These are phyloP conservation scores for Cantharellus cinnabarinus DNA, from an alignment of 768 basidiomycete species.

Conservation along the genomic window DNA sequence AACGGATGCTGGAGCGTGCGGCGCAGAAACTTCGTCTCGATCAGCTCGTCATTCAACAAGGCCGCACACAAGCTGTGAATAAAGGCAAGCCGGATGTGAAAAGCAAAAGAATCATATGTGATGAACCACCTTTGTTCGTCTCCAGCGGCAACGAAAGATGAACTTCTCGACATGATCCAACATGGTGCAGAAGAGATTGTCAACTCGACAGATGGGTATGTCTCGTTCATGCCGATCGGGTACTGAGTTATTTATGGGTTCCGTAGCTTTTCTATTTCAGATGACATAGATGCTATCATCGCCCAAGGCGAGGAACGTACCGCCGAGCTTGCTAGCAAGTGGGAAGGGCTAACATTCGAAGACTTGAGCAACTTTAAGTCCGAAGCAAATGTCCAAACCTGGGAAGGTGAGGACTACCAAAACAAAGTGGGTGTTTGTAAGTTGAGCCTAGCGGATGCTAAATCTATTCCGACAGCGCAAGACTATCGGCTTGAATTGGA, in stretches of 20 bases:
- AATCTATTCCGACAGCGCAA: slow-evolving; percentile 29
- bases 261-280: slow-evolving; percentile 50
- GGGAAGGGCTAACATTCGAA: slow-evolving; percentile 81
- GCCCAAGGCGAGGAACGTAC: slow-evolving; percentile 80
- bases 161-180: slow-evolving; percentile 92
- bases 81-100: slow-evolving; percentile 34
- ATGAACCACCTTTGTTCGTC: neutral
- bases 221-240: neutral
- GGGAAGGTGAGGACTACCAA: slow-evolving; percentile 91
- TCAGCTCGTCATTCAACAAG: slow-evolving; percentile 94
- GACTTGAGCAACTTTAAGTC: slow-evolving; percentile 95
- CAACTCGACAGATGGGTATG: slow-evolving; percentile 49
- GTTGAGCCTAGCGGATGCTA: neutral
- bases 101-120: neutral
- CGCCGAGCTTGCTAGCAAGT: slow-evolving; percentile 70
- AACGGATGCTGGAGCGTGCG: slow-evolving; percentile 83
- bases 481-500: slow-evolving; percentile 48
- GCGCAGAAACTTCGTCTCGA: slow-evolving; percentile 90
- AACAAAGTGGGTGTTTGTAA: slow-evolving; percentile 28
- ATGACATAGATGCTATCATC: slow-evolving; percentile 90
- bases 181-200: slow-evolving; percentile 97
- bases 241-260: neutral
- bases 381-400: slow-evolving; percentile 72
- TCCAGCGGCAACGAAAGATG: slow-evolving; percentile 83
- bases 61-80: slow-evolving; percentile 48